Conservation (phyloP, 805 yeast genomes). For the Dipodascopsis uninucleata region DNA sequence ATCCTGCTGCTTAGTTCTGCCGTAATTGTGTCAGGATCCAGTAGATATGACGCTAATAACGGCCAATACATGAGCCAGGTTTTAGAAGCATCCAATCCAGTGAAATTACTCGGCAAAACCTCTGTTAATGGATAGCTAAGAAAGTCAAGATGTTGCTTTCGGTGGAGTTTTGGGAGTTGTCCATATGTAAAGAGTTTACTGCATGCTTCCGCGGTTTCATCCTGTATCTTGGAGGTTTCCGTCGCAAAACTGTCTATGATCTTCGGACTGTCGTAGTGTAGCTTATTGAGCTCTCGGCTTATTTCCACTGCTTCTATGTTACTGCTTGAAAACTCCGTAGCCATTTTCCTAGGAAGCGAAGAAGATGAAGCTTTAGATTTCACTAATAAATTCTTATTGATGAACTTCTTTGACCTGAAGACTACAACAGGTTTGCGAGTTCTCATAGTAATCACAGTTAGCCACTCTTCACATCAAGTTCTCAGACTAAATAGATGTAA, state of each 20-base stretch:
- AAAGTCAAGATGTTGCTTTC: conserved; percentile 7
- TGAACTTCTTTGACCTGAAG: too few relatives aligned
- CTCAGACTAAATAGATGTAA: too few relatives aligned
- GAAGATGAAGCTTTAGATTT: too few relatives aligned
- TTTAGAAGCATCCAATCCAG: conserved; percentile 77
- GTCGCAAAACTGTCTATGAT: conserved; percentile 13
- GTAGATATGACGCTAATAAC: conserved; percentile 48
- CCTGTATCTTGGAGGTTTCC: conserved; percentile 19
- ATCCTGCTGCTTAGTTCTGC: conserved; percentile 29
- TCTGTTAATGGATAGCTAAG: conserved; percentile 4
- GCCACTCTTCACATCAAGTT: too few relatives aligned
- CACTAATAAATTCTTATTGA: too few relatives aligned
- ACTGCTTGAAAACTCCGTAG: too few relatives aligned
- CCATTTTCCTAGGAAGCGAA: too few relatives aligned
- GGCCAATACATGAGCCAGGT: conserved; percentile 92
- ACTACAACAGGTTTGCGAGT: too few relatives aligned
- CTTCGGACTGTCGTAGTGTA: conserved; percentile 9
- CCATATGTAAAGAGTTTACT: conserved; percentile 5
- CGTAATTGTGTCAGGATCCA: conserved; percentile 38
- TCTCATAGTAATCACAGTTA: too few relatives aligned
- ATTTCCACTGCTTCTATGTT: conserved; percentile 4
- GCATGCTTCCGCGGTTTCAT: conserved; percentile 16
- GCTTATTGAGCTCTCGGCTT: conserved; percentile 7
- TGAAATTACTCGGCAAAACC: conserved; percentile 49
- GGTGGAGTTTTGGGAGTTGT: conserved; percentile 7